Evolutionary conservation across 139 green algal species (phyloP).

Genomic region (Nannochloris sp.): DNA sequence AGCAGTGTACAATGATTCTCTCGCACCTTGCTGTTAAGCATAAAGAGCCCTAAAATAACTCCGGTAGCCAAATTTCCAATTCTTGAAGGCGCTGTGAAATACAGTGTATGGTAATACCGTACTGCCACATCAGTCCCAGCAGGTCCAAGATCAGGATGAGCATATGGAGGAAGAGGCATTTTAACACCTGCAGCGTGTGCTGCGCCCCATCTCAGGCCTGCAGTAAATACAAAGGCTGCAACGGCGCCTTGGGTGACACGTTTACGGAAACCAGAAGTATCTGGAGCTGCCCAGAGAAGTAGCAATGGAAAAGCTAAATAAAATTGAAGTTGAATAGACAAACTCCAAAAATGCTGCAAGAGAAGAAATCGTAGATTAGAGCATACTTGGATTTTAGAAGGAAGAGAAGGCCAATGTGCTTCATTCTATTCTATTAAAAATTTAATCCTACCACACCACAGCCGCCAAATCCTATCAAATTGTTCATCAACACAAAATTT

Average conservation of each 20-base stretch:
- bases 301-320: constrained; percentile 1
- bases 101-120: background rate
- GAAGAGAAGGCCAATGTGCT: no score
- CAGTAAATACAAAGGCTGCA: background rate
- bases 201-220: background rate
- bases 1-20: background rate
- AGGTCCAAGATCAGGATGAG: background rate
- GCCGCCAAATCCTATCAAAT: constrained; percentile 14
- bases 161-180: background rate
- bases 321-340: constrained; percentile 10
- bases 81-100: constrained; percentile 2
- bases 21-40: background rate
- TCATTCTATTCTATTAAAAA: background rate
- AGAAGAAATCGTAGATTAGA: background rate
- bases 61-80: background rate
- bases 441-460: constrained; percentile 4
- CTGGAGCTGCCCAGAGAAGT: background rate
- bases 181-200: background rate
- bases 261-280: background rate
- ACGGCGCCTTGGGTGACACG: background rate
- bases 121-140: background rate
- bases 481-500: constrained; percentile 9
- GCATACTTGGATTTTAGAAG: background rate
- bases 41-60: background rate
- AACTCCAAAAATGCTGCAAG: constrained; percentile 8